Percentiles rank a stretch among this genome's conserved stretches.
phyloP scores from a whole-genome alignment of 495 filamentous ascomycete genomes.

The Trichoderma parareesei region DNA sequence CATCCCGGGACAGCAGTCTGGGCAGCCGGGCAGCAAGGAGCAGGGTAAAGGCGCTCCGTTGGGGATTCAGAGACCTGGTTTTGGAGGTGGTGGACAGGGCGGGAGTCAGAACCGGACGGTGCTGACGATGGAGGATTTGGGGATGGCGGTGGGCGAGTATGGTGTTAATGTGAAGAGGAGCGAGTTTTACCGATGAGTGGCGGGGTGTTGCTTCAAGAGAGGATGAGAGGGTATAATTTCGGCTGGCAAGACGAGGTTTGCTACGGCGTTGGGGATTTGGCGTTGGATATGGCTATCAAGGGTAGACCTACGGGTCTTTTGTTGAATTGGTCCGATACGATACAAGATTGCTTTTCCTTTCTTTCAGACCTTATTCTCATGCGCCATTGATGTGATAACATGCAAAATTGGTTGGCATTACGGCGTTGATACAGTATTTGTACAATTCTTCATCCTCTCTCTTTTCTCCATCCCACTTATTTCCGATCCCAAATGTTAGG shows the following conservation, averaged over 20 bases:
- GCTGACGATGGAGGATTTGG: conserved; percentile 96
- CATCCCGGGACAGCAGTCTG: conserved; percentile 49
- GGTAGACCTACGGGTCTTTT: neutral
- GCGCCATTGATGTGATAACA: neutral
- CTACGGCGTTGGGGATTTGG: conserved; percentile 8
- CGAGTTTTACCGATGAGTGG: conserved; percentile 82
- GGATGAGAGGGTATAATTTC: neutral
- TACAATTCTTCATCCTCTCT: conserved; percentile 9
- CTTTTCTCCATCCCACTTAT: conserved; percentile 12
- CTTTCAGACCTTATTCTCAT: neutral
- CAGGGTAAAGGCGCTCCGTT: conserved; percentile 51
- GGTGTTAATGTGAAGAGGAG: conserved; percentile 94
- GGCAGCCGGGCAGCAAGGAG: conserved; percentile 48
- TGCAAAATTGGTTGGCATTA: conserved; percentile 3
- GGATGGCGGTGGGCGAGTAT: conserved; percentile 95
- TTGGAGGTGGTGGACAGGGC: conserved; percentile 85
- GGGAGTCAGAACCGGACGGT: conserved; percentile 89
- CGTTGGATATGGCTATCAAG: neutral
- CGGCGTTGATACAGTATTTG: conserved; percentile 3
- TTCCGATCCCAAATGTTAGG: conserved; percentile 52
- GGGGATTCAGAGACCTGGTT: conserved; percentile 85
- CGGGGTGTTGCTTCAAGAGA: neutral
- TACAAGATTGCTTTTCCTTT: neutral
- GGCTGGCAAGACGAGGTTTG: neutral
- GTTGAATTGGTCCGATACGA: neutral